Evolutionary conservation across 768 basidiomycete species (phyloP).

Genomic region (Galerina marginata): DNA sequence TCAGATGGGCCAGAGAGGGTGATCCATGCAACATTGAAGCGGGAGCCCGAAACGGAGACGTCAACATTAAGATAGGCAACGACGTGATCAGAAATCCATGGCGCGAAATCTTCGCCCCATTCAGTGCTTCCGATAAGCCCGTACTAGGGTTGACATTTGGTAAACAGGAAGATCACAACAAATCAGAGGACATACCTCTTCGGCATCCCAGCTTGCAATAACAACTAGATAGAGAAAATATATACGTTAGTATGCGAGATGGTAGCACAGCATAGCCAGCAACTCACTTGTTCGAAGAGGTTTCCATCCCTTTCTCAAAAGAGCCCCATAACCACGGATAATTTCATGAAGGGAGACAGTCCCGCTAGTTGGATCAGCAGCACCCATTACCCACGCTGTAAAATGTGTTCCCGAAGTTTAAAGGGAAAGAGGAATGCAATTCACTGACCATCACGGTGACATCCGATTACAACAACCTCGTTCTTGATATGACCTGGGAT

Average conservation of each 20-base stretch:
- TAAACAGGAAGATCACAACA: conserved; percentile 6
- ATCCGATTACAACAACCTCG: conserved; percentile 87
- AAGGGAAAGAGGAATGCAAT: background rate
- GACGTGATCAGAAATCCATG: conserved; percentile 79
- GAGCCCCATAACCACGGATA: conserved; percentile 71
- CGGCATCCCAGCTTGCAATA: conserved; percentile 78
- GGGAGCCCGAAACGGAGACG: conserved; percentile 65
- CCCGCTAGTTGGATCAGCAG: conserved; percentile 80
- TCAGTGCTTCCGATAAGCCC: conserved; percentile 89
- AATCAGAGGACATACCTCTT: conserved; percentile 54
- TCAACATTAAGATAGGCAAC: conserved; percentile 91
- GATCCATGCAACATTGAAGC: conserved; percentile 65
- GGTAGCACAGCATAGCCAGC: background rate
- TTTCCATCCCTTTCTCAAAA: conserved; percentile 79
- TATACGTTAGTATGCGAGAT: background rate
- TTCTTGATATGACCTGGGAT: conserved; percentile 85
- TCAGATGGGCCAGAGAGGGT: conserved; percentile 82
- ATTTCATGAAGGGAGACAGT: conserved; percentile 81
- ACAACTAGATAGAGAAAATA: conserved; percentile 43
- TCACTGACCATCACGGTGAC: conserved; percentile 82
- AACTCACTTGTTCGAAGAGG: conserved; percentile 64
- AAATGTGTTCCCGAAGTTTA: background rate
- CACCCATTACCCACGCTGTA: conserved; percentile 79
- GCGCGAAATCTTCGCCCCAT: conserved; percentile 90
- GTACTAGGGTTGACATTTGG: conserved; percentile 34